phyloP scores from a whole-genome alignment of 345 rosid species.

The Schrenkiella parvula region DNA sequence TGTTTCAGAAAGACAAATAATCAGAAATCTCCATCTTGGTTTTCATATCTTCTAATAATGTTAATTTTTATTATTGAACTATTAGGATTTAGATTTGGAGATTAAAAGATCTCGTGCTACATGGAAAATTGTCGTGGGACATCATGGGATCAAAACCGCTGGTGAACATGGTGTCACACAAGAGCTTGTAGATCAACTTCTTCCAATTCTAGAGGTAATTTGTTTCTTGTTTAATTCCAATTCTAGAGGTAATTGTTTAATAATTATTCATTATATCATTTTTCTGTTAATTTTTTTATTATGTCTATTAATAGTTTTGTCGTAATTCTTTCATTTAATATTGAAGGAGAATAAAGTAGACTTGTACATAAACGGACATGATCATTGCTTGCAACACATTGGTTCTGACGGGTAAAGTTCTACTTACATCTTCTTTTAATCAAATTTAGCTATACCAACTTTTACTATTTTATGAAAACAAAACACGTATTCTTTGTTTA shows the following conservation, averaged over 20 bases:
- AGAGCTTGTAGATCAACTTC: slow-evolving; percentile 46
- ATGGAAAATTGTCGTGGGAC: slow-evolving; percentile 67
- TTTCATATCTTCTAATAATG: neutral
- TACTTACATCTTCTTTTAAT: neutral
- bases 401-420: slow-evolving; percentile 34
- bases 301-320: neutral
- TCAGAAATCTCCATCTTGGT: neutral
- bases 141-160: slow-evolving; percentile 56
- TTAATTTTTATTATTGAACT: neutral
- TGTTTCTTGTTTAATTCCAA: slow-evolving; percentile 25
- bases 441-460: neutral
- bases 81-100: slow-evolving; percentile 45
- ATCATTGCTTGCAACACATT: slow-evolving; percentile 58
- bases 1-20: neutral
- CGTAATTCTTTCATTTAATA: neutral
- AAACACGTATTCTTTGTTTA: neutral
- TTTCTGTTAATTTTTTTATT: neutral
- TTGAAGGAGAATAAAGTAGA: slow-evolving; percentile 47
- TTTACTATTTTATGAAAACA: neutral
- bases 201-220: slow-evolving; percentile 50
- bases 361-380: slow-evolving; percentile 59
- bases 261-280: neutral
- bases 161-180: slow-evolving; percentile 54
- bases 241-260: slow-evolving; percentile 34
- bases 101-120: slow-evolving; percentile 42